Evolutionary conservation across 495 filamentous ascomycete genomes (phyloP).

Genomic region (Hypoxylon intermedium): DNA sequence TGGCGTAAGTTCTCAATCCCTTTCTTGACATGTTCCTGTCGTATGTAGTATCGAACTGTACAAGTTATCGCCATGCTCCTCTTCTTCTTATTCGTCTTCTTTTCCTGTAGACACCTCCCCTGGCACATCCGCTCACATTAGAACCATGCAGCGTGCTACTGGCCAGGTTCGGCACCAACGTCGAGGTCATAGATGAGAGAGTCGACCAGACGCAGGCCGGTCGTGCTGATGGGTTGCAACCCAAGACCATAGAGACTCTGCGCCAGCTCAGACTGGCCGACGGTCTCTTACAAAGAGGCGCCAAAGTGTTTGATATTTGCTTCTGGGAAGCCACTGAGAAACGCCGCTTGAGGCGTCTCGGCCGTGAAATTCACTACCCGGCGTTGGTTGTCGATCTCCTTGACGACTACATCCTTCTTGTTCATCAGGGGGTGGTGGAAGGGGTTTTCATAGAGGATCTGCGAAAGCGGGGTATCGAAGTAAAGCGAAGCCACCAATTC

Average conservation of each 20-base stretch:
- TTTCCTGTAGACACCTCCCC: constrained; percentile 2
- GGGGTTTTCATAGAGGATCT: constrained; percentile 70
- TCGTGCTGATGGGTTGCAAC: constrained; percentile 73
- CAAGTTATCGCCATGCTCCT: not conserved
- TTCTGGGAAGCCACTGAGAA: constrained; percentile 73
- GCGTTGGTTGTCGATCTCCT: constrained; percentile 67
- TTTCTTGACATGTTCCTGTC: not conserved
- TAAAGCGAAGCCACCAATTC: constrained; percentile 65
- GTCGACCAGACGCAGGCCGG: constrained; percentile 67
- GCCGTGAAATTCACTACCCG: constrained; percentile 53
- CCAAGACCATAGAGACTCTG: constrained; percentile 71
- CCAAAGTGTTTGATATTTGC: constrained; percentile 72
- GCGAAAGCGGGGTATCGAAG: constrained; percentile 60
- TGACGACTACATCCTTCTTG: constrained; percentile 74
- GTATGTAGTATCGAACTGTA: constrained; percentile 6
- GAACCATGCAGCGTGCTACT: constrained; percentile 62
- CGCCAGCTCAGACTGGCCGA: constrained; percentile 73
- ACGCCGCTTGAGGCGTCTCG: constrained; percentile 32
- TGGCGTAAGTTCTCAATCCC: constrained; percentile 61
- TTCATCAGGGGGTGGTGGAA: constrained; percentile 79
- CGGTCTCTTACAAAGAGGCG: constrained; percentile 65
- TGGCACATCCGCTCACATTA: constrained; percentile 15
- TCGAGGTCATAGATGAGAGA: constrained; percentile 68
- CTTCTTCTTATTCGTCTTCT: too few species aligned
- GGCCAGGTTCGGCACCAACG: constrained; percentile 67